Conservation (phyloP, 2,329 filamentous ascomycete genomes). For the Ascochyta koolunga region DNA sequence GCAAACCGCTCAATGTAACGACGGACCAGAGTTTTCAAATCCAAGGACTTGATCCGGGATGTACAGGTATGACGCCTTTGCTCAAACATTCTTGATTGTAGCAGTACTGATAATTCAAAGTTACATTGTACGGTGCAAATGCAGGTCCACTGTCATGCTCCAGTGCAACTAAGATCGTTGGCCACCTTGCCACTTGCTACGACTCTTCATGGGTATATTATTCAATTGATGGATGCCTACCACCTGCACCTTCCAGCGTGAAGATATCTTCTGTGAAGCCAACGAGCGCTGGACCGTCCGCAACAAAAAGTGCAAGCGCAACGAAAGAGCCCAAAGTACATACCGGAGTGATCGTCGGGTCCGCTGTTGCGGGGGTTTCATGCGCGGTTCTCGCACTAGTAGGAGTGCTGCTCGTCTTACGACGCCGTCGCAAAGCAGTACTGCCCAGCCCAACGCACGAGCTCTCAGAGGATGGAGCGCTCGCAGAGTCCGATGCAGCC, state of each 20-base stretch:
- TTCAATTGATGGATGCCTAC: conserved; percentile 33
- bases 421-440: background rate
- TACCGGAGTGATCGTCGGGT: conserved; percentile 26
- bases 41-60: conserved; percentile 31
- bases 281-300: conserved; percentile 3
- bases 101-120: conserved; percentile 16
- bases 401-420: conserved; percentile 18
- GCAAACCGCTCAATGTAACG: conserved; percentile 21
- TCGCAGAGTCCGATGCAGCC: conserved; percentile 19
- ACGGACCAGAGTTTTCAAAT: conserved; percentile 31
- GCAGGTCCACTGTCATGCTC: conserved; percentile 22
- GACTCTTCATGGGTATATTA: conserved; percentile 37
- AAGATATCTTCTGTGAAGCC: background rate
- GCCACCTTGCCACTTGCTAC: conserved; percentile 32
- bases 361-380: conserved; percentile 22
- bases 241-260: conserved; percentile 12
- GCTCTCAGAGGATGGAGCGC: conserved; percentile 20
- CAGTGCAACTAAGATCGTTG: conserved; percentile 23
- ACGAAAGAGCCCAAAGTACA: background rate
- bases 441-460: conserved; percentile 19
- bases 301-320: conserved; percentile 4
- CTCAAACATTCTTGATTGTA: background rate
- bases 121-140: conserved; percentile 35
- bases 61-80: conserved; percentile 22
- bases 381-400: conserved; percentile 18